A percentile compares a stretch with the other conserved stretches of the same genome.
Evolutionary conservation across 257 asterid genomes (phyloP).

Genomic region (Solanum dulcamara): DNA sequence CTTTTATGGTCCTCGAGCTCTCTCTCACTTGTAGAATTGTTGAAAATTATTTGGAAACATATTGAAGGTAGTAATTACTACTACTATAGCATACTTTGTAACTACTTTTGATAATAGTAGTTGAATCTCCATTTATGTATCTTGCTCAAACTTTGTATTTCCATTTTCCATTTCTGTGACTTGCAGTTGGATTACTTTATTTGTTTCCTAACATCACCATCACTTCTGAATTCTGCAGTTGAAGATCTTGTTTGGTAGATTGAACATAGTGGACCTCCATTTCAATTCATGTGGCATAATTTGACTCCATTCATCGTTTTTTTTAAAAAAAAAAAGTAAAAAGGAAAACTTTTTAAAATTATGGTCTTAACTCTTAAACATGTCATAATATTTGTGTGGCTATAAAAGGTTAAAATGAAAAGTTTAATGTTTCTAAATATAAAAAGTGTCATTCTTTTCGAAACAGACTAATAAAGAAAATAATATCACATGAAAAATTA

Average conservation of each 20-base stretch:
- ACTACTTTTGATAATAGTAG: not conserved
- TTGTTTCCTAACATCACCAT: not conserved
- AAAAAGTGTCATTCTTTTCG: not conserved
- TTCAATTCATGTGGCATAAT: not conserved
- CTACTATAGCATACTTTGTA: not conserved
- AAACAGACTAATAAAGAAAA: not conserved
- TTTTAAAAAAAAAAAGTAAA: not conserved
- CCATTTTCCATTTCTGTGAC: not conserved
- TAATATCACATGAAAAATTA: not conserved
- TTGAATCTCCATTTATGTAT: not conserved
- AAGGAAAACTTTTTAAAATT: not conserved
- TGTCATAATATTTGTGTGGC: not conserved
- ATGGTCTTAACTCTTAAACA: not conserved
- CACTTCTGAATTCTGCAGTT: not conserved
- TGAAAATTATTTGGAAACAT: not conserved
- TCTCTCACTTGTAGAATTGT: not conserved
- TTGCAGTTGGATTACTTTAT: not conserved
- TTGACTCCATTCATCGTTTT: fast-evolving
- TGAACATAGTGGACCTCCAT: not conserved
- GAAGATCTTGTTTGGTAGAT: not conserved
- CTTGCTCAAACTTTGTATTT: not conserved
- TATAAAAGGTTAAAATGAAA: not conserved
- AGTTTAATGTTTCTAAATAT: not conserved
- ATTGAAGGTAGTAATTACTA: not conserved
- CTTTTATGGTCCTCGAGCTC: not conserved